These are phyloP conservation scores for Fusarium sp. DNA, from an alignment of 2,329 filamentous ascomycete genomes.

Conservation along the genomic window DNA sequence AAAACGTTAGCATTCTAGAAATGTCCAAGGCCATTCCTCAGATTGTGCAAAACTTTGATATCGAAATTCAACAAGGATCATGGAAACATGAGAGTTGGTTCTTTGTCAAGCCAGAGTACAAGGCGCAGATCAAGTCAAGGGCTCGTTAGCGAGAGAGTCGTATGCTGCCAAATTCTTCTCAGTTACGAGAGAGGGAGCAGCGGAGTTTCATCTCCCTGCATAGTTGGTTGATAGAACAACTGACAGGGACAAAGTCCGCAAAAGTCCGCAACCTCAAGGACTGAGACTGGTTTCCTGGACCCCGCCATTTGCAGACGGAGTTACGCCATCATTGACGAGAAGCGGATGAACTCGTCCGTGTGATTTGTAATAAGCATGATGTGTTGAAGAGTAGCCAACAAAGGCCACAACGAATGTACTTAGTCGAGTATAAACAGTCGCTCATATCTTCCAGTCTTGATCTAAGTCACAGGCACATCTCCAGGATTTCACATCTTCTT, in stretches of 20 bases:
- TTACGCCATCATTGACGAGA: not conserved
- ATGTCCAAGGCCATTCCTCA: not conserved
- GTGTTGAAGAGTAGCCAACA: not conserved
- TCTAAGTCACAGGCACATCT: not conserved
- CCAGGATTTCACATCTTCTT: not conserved
- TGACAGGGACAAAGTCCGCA: not conserved
- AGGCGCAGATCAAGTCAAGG: not conserved
- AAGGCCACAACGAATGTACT: not conserved
- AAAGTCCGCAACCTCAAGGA: not conserved
- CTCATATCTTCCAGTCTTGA: not conserved
- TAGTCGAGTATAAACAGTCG: not conserved
- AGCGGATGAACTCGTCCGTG: not conserved
- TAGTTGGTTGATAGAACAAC: not conserved
- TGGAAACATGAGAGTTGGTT: not conserved
- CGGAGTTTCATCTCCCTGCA: not conserved
- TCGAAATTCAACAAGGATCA: not conserved
- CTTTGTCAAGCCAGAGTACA: not conserved
- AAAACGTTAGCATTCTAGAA: not conserved
- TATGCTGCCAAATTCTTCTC: too few species aligned
- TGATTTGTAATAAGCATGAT: not conserved
- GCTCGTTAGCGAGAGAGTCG: not conserved
- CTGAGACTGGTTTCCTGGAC: not conserved
- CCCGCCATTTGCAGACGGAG: not conserved
- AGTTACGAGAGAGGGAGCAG: not conserved
- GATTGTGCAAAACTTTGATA: not conserved